phyloP scores from a whole-genome alignment of 805 yeast genomes.

The Brettanomyces sp. region DNA sequence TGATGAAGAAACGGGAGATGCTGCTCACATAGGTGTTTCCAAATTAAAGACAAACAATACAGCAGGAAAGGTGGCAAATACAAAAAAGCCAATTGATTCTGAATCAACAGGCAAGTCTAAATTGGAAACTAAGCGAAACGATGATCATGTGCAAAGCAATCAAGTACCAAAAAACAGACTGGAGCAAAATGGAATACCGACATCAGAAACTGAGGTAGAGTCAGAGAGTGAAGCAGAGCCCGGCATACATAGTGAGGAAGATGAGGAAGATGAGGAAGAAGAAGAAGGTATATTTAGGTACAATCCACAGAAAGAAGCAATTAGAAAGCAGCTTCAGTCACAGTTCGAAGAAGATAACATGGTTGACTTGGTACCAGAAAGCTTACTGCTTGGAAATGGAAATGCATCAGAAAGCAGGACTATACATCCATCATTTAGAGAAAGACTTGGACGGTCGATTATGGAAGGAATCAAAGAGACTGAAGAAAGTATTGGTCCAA shows the following conservation, averaged over 20 bases:
- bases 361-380: conserved; percentile 20
- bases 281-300: not conserved
- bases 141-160: no score
- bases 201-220: no score
- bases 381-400: conserved; percentile 16
- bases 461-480: conserved; percentile 8
- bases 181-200: no score
- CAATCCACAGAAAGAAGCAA: conserved; percentile 11
- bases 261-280: not conserved
- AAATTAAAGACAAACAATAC: not conserved
- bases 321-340: conserved; percentile 13
- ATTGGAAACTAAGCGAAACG: no score
- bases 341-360: conserved; percentile 17
- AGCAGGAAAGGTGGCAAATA: not conserved
- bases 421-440: conserved; percentile 3
- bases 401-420: not conserved
- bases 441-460: conserved; percentile 8
- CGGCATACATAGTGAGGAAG: not conserved
- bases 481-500: conserved; percentile 14
- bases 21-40: not conserved
- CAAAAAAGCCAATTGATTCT: no score
- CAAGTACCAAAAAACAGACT: no score
- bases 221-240: no score
- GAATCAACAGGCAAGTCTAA: no score
- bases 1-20: not conserved